These are phyloP conservation scores for Ambrosiella beaveri DNA, from an alignment of 2,329 filamentous ascomycete genomes.

Conservation along the genomic window DNA sequence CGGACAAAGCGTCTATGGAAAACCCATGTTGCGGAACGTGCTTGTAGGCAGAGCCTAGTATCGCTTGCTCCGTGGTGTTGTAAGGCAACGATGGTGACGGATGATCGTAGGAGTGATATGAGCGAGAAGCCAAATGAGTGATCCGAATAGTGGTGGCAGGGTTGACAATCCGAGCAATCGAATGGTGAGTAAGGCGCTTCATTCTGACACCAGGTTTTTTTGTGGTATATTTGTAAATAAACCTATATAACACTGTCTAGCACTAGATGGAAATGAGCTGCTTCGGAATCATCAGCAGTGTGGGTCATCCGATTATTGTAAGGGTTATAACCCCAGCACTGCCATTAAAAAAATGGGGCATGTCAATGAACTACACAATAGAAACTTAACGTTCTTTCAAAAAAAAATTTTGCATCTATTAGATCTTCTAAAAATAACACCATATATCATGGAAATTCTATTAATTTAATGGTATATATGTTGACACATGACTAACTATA, in stretches of 20 bases:
- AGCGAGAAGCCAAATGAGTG: slow-evolving; percentile 15
- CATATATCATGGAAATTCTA: too few relatives aligned
- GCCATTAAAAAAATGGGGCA: background rate
- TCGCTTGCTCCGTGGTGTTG: slow-evolving; percentile 50
- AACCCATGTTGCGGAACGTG: slow-evolving; percentile 77
- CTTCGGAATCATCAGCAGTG: background rate
- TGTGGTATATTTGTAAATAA: background rate
- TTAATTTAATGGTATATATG: too few relatives aligned
- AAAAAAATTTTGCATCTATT: too few relatives aligned
- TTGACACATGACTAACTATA: too few relatives aligned
- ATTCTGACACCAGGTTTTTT: background rate
- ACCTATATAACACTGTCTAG: too few relatives aligned
- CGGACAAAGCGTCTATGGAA: slow-evolving; percentile 50
- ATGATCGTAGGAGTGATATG: slow-evolving; percentile 63
- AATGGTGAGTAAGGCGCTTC: background rate
- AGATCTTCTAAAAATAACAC: too few relatives aligned
- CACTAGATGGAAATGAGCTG: background rate
- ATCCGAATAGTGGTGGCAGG: background rate
- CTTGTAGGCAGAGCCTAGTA: slow-evolving; percentile 63
- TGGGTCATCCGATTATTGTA: background rate
- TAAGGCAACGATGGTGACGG: slow-evolving; percentile 42
- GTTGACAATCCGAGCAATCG: background rate
- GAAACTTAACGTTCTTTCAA: too few relatives aligned
- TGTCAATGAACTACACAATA: too few relatives aligned
- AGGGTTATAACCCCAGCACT: background rate